Base-by-base conservation (phyloP, 768 basidiomycete genomes). In the Auricularia sp. region DNA sequence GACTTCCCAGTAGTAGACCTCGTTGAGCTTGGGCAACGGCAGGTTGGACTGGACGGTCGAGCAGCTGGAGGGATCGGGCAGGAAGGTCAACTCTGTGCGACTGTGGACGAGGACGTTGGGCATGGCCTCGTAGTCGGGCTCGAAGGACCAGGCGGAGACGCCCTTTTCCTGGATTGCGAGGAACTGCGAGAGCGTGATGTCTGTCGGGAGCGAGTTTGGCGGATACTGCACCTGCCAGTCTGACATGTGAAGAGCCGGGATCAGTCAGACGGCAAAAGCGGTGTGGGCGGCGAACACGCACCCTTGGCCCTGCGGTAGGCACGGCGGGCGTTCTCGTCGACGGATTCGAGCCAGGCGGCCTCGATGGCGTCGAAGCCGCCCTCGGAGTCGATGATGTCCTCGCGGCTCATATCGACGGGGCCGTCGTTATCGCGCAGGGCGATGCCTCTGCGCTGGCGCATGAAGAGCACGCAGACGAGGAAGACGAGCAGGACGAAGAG, bases 111-210 rank as follows among this genome's bases (percentile, higher is more conserved):
- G 83, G 56, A 98, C 82, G 7, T 92, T 93, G 68, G 91, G 89
- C 73, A 94, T 85, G 63, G 92, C 89, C 76, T 98, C 95, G 73
- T 95, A 98, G 74, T 98, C 97, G 42, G 97, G 97, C 75, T 99
- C 97, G 73, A 99, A 99, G 45, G 87, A 94, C 97, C 97, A 99
- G 18, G 97, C 97, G 34, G 95, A 96, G 56, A 99, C 96, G 69
- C 97, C 97, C 73, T 99, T 99, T 77, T 99, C 97, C 74, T 99
- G 97, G 65, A 99, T 99, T 34, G 95, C 94, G 24, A 99, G 86
- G 77, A 98, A 98, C 72, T 99, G 97, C 8, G 96, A 96, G 63
- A 99, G 81, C 1, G 96, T 99, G 76, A 99, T 98, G 75, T 99
- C 97, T 62, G 96, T 95, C 29, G 95, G 92, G 54, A 89, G 81